Evolutionary conservation across 2,329 filamentous ascomycete species (phyloP).

Genomic region (Diatrype stigma): DNA sequence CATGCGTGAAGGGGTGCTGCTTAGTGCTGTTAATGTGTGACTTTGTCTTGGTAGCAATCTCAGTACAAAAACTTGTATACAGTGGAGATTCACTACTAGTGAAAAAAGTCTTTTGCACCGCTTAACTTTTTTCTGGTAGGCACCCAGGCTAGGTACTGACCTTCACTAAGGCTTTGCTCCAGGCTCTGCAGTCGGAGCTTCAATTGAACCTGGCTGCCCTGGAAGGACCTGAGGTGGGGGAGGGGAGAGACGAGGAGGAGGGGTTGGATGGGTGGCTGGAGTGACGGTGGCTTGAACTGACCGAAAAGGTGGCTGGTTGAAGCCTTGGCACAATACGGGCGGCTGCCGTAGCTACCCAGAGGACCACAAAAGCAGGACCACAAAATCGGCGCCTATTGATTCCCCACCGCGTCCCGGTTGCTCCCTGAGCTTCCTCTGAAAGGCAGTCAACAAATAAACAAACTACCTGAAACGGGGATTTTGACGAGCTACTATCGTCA

Average conservation of each 20-base stretch:
- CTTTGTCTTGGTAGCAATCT: not conserved
- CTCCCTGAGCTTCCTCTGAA: conserved; percentile 15
- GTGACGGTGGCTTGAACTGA: not conserved
- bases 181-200: too few species aligned
- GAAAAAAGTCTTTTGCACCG: too few species aligned
- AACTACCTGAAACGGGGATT: conserved; percentile 25
- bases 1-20: conserved; percentile 7
- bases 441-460: conserved; percentile 31
- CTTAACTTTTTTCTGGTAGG: too few species aligned
- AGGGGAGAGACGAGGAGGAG: too few species aligned
- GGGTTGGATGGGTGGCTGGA: too few species aligned
- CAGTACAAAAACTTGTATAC: not conserved
- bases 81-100: not conserved
- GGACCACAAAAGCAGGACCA: too few species aligned
- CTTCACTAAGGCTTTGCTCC: too few species aligned
- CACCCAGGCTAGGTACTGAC: too few species aligned
- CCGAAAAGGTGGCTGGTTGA: not conserved
- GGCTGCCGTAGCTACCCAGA: too few species aligned
- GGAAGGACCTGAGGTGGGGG: too few species aligned
- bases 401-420: conserved; percentile 7
- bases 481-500: conserved; percentile 12
- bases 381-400: not conserved
- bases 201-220: too few species aligned
- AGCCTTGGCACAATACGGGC: too few species aligned
- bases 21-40: not conserved